Conservation (phyloP, 164 flowering plant genomes). For the Macadamia integrifolia region DNA sequence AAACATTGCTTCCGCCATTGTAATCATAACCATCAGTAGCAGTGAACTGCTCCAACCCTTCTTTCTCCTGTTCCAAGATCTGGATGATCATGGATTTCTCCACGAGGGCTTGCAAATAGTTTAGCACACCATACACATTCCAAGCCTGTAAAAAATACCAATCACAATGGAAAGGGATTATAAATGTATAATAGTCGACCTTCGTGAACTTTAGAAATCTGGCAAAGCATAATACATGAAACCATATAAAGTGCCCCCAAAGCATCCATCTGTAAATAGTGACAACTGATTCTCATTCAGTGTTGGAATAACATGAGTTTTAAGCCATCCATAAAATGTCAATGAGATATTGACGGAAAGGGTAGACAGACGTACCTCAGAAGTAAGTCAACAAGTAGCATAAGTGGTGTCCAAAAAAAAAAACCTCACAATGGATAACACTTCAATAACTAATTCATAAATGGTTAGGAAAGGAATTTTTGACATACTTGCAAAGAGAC, state of each 20-base stretch:
- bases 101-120: constrained; percentile 94
- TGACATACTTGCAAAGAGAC: too few relatives aligned
- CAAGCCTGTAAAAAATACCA: constrained; percentile 60
- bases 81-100: constrained; percentile 85
- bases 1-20: constrained; percentile 93
- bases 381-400: too few relatives aligned
- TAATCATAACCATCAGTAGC: constrained; percentile 97
- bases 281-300: neutral
- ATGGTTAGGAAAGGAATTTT: too few relatives aligned
- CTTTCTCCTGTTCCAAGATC: constrained; percentile 88
- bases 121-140: constrained; percentile 97
- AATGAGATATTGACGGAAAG: neutral
- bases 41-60: constrained; percentile 85
- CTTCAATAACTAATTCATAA: too few relatives aligned
- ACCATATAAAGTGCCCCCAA: neutral
- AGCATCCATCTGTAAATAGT: neutral
- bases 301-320: too few relatives aligned
- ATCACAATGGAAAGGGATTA: neutral
- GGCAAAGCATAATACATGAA: neutral
- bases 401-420: too few relatives aligned
- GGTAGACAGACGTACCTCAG: too few relatives aligned
- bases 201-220: too few relatives aligned
- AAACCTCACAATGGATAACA: too few relatives aligned
- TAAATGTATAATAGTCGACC: neutral
- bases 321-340: neutral